Base-by-base conservation (phyloP, 495 filamentous ascomycete genomes). In the Ascodesmis nigricans region DNA sequence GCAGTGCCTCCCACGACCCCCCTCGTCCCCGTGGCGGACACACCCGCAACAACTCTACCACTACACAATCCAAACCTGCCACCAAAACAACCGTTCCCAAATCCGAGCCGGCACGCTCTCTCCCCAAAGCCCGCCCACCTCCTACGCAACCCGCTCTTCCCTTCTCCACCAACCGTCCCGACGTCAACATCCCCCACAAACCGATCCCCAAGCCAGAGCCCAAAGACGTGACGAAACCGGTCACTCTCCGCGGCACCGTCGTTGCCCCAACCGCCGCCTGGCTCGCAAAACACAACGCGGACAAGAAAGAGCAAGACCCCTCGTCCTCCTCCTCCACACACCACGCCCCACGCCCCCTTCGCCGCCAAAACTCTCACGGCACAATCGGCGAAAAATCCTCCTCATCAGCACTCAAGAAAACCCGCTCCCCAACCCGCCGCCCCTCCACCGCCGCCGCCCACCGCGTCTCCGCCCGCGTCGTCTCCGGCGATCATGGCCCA, bases 211-310 rank as follows among this genome's bases (percentile, higher is more conserved):
- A 50, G 27, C 29, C 41, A 15, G 33, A 36, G 16, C 10, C 39
- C 13, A 31, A 39, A 22, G 46, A 49, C 24, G 24, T 38, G 8
- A 42, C 31, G 14, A 49, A 50, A 14, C 47, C 47, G 26, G 41
- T 42, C 10, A 43, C 43, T 7, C 40, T 50, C 21, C 47, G 45
- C 16, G 43, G 47, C 16, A 41, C 47, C n/a, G 46, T 41, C 22
- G 49, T 49, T 29, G 35, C 33, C 3, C 23, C 46, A 16, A 49
- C 46, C 10, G 14, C 46, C 10, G 35, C 34, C 24, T 47, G 45
- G 28, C 36, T 41, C 18, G 40, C 45, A 15, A 49, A 49, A 19
- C 36, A 45, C 21, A 32, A 41, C n/a, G 43, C 42, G 0, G 43
- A 46, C 11, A 41, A 46, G 33, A 39, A 23, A 9, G 36, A 19